Evolutionary conservation across 2,329 filamentous ascomycete genomes (phyloP), one percentile per base, ranked within the genome.

Genomic region (Botrytis elliptica): DNA sequence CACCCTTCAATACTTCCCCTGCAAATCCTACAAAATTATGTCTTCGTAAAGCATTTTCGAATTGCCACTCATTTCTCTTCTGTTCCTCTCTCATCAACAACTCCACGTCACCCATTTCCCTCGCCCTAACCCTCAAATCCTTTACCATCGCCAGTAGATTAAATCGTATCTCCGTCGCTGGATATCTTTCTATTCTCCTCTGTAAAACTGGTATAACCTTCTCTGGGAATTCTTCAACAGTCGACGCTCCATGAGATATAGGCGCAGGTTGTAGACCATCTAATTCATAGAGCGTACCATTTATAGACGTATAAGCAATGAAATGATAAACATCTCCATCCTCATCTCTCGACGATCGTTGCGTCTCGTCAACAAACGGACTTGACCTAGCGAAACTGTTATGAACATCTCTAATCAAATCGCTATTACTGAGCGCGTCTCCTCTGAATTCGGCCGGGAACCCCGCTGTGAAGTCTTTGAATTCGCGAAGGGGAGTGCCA

Each of bases 21-120:
- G 95, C 92, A 80, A 99, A 98, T 0, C 94, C 95, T 0, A 99
- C 93, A 85, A 99, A 99, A 83, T 99, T 99, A 83, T 97, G 95
- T 79, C 93, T 86, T 75, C 96, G 85, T 79, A 99, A 85, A 18
- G 94, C 92, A 83, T 99, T 99, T 87, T 99, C 96, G 87, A 96
- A 98, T 81, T 90, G 88, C 96, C 96, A 99, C 76, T 91, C 92
- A 74, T 87, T 87, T 70, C 96, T 88, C 88, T 97, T 97, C 80
- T 88, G 87, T 84, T 95, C 89, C 86, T 98, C 95, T 71, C 91
- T 86, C 77, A 89, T 90, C 77, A 98, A 83, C 82, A 90, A 85
- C 81, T 97, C 95, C 62, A 84, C 81, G 83, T 99, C 96, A 64
- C 95, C 95, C 76, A 96, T 89, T 82, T 97, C 93, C 73, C 88